Conservation (phyloP, 768 basidiomycete genomes). For the Lactarius evosmus region DNA sequence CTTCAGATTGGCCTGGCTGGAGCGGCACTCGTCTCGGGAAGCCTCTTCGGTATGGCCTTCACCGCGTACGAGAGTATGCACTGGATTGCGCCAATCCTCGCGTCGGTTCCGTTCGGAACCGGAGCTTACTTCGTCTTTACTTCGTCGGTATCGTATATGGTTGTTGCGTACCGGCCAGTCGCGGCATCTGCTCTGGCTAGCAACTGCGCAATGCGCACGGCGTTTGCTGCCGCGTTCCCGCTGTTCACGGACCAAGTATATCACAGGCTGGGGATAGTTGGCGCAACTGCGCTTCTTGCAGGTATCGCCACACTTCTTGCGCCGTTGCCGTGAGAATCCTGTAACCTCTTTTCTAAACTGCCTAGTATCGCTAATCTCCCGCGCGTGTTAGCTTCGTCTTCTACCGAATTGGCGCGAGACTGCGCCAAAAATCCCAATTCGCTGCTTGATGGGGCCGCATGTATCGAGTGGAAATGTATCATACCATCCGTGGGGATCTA, state of each 20-base stretch:
- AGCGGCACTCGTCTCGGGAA: slow-evolving; percentile 58
- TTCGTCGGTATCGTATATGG: slow-evolving; percentile 58
- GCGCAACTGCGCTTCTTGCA: slow-evolving; percentile 42
- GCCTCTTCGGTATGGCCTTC: slow-evolving; percentile 40
- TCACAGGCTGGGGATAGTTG: slow-evolving; percentile 35
- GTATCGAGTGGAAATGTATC: no score
- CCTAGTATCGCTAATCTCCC: background rate
- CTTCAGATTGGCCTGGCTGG: slow-evolving; percentile 10
- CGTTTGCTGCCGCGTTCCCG: slow-evolving; percentile 42
- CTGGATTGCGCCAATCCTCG: slow-evolving; percentile 48
- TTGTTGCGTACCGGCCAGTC: slow-evolving; percentile 49
- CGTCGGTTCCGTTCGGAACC: slow-evolving; percentile 42
- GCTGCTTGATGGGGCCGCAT: background rate
- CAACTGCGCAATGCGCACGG: slow-evolving; percentile 48
- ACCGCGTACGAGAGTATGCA: slow-evolving; percentile 42
- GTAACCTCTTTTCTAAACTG: slow-evolving; percentile 40
- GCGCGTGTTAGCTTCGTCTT: background rate
- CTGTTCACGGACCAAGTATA: slow-evolving; percentile 42
- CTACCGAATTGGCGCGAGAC: background rate
- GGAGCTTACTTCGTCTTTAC: slow-evolving; percentile 64
- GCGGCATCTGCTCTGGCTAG: slow-evolving; percentile 64
- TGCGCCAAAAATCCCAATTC: background rate
- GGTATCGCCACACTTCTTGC: slow-evolving; percentile 39
- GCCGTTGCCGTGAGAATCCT: slow-evolving; percentile 48
- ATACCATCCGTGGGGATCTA: no score